Evolutionary conservation across 495 filamentous ascomycete species (phyloP), one percentile per base, ranked within the genome.

Genomic region (Penicillium mononematosum): DNA sequence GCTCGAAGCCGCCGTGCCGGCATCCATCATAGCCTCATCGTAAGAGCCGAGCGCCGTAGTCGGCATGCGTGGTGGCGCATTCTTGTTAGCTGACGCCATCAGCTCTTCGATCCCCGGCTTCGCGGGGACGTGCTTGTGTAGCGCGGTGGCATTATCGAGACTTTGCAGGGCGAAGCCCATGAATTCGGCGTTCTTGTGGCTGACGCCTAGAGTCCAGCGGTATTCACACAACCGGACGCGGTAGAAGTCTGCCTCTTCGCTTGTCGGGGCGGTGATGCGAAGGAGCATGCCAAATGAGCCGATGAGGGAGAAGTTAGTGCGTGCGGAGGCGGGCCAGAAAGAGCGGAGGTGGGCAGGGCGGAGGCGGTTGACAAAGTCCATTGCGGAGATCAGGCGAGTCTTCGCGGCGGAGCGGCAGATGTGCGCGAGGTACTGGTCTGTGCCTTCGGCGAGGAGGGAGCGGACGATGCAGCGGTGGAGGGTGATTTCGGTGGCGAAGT

Each of bases 231-330:
- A 77, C 4, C 94, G 78, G 3, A 87, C 80, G 20, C 88, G 84
- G 73, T 98, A 98, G 81, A 96, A 98, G n/a, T 95, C 91, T 4
- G 90, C 90, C 72, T 98, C 94, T 70, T 98, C 93, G 19, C 83
- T 79, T 11, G 87, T 89, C 0, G 92, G 92, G 0, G 88, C 86
- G 0, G 91, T 94, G 25, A 92, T 89, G 80, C 90, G 92, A 0
- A 98, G 82, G 7, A 98, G 81, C 55, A 76, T 76, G 14, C 80
- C 80, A 50, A 83, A 83, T 4, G 78, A 81, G 19, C 78, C 81
- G 56, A 82, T 79, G 1, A 83, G 64, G 2, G 80, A 77, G 61
- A 83, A 83, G 65, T 81, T 81, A 4, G 78, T 80, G 53, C 78
- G 74, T 7, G 77, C 76, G 3, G 78, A 72, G 31, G 77, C 79